These are phyloP conservation scores for Lactifluus rugatus DNA, from an alignment of 768 basidiomycete genomes.

Conservation along the genomic window DNA sequence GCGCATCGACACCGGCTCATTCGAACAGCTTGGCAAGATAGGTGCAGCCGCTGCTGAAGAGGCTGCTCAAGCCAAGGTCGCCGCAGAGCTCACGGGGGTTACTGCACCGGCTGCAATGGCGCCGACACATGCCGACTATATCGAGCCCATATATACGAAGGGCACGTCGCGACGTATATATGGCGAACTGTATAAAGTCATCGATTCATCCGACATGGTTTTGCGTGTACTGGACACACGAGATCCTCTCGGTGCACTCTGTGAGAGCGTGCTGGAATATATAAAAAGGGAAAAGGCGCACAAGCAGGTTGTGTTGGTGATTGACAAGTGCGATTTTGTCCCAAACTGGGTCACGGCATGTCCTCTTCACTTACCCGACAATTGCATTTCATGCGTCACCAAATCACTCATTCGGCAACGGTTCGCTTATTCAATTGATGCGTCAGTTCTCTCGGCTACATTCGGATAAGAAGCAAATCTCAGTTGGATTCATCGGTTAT, in stretches of 20 bases:
- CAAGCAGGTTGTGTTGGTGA: slow-evolving; percentile 92
- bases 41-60: slow-evolving; percentile 47
- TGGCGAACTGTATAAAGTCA: slow-evolving; percentile 97
- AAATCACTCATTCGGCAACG: slow-evolving; percentile 98
- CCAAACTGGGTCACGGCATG: slow-evolving; percentile 98
- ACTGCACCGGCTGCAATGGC: slow-evolving; percentile 35
- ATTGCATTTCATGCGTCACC: slow-evolving; percentile 98
- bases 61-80: slow-evolving; percentile 35
- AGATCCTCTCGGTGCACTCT: slow-evolving; percentile 91
- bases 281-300: slow-evolving; percentile 94
- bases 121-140: slow-evolving; percentile 61
- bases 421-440: slow-evolving; percentile 92
- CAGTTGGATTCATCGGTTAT: slow-evolving; percentile 95
- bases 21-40: slow-evolving; percentile 77
- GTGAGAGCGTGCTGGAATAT: slow-evolving; percentile 87
- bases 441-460: slow-evolving; percentile 95
- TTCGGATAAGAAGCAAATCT: slow-evolving; percentile 98
- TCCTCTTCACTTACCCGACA: slow-evolving; percentile 52
- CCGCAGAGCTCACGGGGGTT: slow-evolving; percentile 39
- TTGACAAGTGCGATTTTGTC: slow-evolving; percentile 98
- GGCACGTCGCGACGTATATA: slow-evolving; percentile 95
- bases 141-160: slow-evolving; percentile 90
- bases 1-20: slow-evolving; percentile 76
- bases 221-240: slow-evolving; percentile 93
- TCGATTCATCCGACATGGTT: slow-evolving; percentile 96